Base-by-base conservation (phyloP, 495 filamentous ascomycete genomes). In the Cryomyces minteri region DNA sequence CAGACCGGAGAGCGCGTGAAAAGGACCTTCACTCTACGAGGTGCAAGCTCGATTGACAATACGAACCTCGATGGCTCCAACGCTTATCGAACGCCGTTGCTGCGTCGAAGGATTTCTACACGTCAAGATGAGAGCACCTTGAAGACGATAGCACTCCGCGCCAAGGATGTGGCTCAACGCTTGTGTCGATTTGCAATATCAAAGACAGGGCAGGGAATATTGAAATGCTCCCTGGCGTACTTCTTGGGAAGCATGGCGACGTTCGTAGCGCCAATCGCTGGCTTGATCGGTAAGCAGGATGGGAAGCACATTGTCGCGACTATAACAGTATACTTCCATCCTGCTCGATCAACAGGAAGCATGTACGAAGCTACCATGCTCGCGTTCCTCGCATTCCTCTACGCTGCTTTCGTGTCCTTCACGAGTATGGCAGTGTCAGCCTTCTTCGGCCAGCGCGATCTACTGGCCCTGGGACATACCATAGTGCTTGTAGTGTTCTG, bases 271-370 rank as follows among this genome's bases (percentile, higher is more conserved):
- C 70, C 74, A 4, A 68, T 95, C 41, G 75, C 86, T 4, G 64
- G 67, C 3, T 67, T 81, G 46, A 65, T 98, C 33, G 90, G 90
- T 5, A 71, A 77, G 49, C 82, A 88, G 55, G 88, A 96, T 67
- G 86, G 88, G 25, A 98, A 98, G 59, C 90, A 96, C 62, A 79
- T 96, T 66, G 88, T 94, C 36, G 84, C 86, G 41, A 92, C 87
- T 3, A 74, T 94, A 41, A 85, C 82, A 14, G 88, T 94, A 7
- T 98, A 95, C 54, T 98, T 96, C 62, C 88, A 98, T 60, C 88
- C 90, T n/a, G 85, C 88, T 9, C 70, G 90, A 48, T 79, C 84
- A 14, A 76, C 80, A 39, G 90, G 90, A 4, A 87, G 84, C 59
- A 94, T 94, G 87, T 75, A 78, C 46, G 82, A 94, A 57, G 88